Conservation (phyloP, 441 rosid genomes). For the Viola pubescens region DNA sequence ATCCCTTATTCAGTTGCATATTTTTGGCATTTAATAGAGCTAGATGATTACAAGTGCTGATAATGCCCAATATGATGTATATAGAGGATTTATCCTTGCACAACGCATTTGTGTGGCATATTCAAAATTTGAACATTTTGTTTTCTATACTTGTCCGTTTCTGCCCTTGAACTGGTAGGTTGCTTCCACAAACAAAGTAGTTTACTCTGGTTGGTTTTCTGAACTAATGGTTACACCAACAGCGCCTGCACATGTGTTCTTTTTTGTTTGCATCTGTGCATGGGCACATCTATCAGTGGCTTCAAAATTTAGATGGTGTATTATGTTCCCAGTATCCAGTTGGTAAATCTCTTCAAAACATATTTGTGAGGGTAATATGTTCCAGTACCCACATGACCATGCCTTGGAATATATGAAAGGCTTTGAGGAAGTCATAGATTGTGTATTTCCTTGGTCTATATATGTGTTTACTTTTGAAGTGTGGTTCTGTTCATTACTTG, state of each 20-base stretch:
- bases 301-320: too few relatives aligned
- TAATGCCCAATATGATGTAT: too few relatives aligned
- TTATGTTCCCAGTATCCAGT: too few relatives aligned
- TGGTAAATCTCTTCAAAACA: not conserved
- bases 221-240: not conserved
- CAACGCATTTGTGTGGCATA: too few relatives aligned
- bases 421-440: constrained; percentile 4
- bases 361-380: too few relatives aligned
- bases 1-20: not conserved
- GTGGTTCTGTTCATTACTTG: constrained; percentile 16
- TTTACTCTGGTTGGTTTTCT: not conserved
- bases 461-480: constrained; percentile 7
- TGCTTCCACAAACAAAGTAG: not conserved
- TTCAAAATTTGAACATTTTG: not conserved
- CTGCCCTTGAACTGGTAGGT: not conserved
- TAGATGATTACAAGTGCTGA: too few relatives aligned
- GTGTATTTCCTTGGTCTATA: not conserved
- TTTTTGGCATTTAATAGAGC: constrained; percentile 1
- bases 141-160: not conserved
- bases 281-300: too few relatives aligned
- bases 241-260: not conserved
- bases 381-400: too few relatives aligned
- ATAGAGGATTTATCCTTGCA: too few relatives aligned
- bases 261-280: too few relatives aligned
- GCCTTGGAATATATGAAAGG: not conserved